Evolutionary conservation across 2,329 filamentous ascomycete species (phyloP).

Genomic region (Ascochyta koolunga): DNA sequence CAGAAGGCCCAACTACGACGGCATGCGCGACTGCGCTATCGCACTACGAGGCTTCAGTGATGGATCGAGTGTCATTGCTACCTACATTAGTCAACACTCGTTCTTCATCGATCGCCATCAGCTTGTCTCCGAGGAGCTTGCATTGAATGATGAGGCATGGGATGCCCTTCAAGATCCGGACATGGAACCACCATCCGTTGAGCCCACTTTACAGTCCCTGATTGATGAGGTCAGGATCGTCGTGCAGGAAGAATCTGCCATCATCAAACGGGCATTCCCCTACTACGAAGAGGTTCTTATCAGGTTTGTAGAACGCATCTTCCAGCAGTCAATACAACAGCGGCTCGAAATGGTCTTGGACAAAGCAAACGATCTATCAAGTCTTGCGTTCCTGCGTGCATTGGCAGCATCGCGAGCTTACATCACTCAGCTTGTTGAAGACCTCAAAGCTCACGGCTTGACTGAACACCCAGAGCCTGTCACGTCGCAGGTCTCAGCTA

Average conservation of each 20-base stretch:
- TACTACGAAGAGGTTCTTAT: constrained; percentile 93
- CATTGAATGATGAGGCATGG: constrained; percentile 75
- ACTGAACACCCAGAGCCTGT: constrained; percentile 94
- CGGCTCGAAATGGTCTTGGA: constrained; percentile 93
- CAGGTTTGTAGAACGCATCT: constrained; percentile 93
- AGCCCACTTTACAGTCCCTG: constrained; percentile 88
- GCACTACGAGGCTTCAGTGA: constrained; percentile 96
- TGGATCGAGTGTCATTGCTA: constrained; percentile 89
- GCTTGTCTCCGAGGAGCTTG: constrained; percentile 84
- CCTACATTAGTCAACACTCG: constrained; percentile 98
- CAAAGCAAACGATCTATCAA: constrained; percentile 90
- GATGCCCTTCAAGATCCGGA: constrained; percentile 94
- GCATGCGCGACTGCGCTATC: constrained; percentile 96
- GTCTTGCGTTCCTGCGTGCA: constrained; percentile 86
- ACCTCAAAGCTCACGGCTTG: constrained; percentile 89
- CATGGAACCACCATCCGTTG: constrained; percentile 86
- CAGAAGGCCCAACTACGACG: constrained; percentile 90
- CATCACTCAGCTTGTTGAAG: constrained; percentile 85
- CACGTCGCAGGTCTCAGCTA: constrained; percentile 78
- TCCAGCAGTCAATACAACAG: constrained; percentile 98
- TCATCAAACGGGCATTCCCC: constrained; percentile 95
- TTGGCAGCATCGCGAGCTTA: constrained; percentile 90
- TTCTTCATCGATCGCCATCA: constrained; percentile 98
- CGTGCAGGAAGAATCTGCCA: constrained; percentile 95
- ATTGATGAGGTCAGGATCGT: constrained; percentile 94